phyloP scores from a whole-genome alignment of 2,329 filamentous ascomycete genomes.

The Trichothecium roseum region DNA sequence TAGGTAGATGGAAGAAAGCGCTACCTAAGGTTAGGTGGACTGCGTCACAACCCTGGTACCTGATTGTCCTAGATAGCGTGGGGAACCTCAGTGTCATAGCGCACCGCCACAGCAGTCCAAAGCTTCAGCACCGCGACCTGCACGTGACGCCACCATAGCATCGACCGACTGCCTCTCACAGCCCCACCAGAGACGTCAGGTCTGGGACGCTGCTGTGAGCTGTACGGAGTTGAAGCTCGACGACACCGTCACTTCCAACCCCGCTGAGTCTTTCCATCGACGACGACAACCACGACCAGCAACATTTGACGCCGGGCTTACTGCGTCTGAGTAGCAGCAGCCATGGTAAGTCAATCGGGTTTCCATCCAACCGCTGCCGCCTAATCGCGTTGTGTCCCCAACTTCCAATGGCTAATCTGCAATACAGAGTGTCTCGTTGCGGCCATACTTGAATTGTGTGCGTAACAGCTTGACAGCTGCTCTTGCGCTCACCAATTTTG shows the following conservation, averaged over 20 bases:
- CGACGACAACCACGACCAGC: conserved; percentile 1
- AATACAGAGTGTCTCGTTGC: conserved; percentile 72
- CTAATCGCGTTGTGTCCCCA: background rate
- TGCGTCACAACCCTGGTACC: conserved; percentile 20
- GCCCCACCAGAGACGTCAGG: conserved; percentile 24
- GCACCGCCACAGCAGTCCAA: no score
- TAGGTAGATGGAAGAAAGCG: no score
- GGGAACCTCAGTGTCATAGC: conserved; percentile 2
- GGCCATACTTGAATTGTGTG: conserved; percentile 93
- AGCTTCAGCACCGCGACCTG: no score
- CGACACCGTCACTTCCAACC: conserved; percentile 13
- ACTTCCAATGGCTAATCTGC: background rate
- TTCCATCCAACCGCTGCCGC: conserved; percentile 8
- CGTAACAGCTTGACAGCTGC: conserved; percentile 89
- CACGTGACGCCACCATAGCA: background rate
- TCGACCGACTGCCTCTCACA: background rate
- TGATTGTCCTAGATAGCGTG: conserved; percentile 12
- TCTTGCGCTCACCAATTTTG: conserved; percentile 82
- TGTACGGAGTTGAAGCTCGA: conserved; percentile 15
- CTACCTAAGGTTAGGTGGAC: no score
- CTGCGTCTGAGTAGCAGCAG: conserved; percentile 3
- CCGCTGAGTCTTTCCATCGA: conserved; percentile 9
- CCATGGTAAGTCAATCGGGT: conserved; percentile 5
- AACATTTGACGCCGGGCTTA: conserved; percentile 4
- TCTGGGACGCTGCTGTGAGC: conserved; percentile 7